phyloP scores from a whole-genome alignment of 441 rosid genomes.

The Euphorbia schlechtendalii region DNA sequence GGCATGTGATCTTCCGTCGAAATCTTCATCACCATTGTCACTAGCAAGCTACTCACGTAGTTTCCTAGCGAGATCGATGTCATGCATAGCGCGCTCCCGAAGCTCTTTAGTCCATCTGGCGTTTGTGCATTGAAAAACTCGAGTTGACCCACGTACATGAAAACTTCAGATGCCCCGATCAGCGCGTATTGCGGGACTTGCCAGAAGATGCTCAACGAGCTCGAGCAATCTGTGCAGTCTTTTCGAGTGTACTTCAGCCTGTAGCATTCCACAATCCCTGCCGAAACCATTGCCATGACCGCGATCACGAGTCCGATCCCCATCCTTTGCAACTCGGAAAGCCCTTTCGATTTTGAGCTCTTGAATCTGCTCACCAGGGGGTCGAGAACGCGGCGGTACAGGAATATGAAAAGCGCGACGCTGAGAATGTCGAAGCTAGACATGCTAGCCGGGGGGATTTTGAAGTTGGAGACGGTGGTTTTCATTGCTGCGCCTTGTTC shows the following conservation, averaged over 20 bases:
- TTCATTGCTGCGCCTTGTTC: slow-evolving; percentile 99
- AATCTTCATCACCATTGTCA: slow-evolving; percentile 87
- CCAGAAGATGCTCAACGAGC: slow-evolving; percentile 96
- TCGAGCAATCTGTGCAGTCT: slow-evolving; percentile 71
- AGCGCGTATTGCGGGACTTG: slow-evolving; percentile 90
- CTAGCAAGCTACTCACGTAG: slow-evolving; percentile 89
- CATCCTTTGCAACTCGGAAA: slow-evolving; percentile 94
- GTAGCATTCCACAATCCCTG: slow-evolving; percentile 80
- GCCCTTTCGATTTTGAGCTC: slow-evolving; percentile 44
- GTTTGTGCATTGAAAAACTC: slow-evolving; percentile 97
- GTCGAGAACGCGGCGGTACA: slow-evolving; percentile 73
- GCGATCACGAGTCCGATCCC: slow-evolving; percentile 93
- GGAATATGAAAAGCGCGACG: slow-evolving; percentile 70
- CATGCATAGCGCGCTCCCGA: slow-evolving; percentile 98
- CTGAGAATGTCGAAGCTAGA: slow-evolving; percentile 89
- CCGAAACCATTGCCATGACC: slow-evolving; percentile 77
- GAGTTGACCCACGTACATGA: slow-evolving; percentile 96
- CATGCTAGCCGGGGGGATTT: slow-evolving; percentile 90
- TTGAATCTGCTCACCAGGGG: slow-evolving; percentile 52
- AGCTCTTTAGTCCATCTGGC: slow-evolving; percentile 94
- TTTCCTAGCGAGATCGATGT: slow-evolving; percentile 93
- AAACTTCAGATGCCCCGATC: slow-evolving; percentile 96
- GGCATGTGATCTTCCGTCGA: slow-evolving; percentile 76
- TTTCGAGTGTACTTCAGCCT: slow-evolving; percentile 63
- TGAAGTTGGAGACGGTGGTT: slow-evolving; percentile 53